These are phyloP conservation scores for Yamadazyma endophytica DNA, from an alignment of 805 yeast species.

Conservation along the genomic window DNA sequence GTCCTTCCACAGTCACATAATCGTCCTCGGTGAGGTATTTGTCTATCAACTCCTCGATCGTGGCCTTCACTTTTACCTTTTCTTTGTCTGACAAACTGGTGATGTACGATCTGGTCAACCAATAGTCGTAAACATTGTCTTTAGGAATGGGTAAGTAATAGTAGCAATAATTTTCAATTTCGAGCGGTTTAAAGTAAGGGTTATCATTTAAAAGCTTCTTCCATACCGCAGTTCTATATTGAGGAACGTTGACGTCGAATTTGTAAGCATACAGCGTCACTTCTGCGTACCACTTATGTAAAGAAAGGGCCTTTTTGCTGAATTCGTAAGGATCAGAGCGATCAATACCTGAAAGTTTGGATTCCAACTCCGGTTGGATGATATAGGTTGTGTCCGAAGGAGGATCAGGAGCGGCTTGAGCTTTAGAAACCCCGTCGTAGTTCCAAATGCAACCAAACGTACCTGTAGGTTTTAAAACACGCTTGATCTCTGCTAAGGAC, in stretches of 20 bases:
- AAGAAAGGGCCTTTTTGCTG: conserved; percentile 1
- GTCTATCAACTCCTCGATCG: conserved; percentile 26
- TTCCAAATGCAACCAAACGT: conserved; percentile 58
- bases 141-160: conserved; percentile 24
- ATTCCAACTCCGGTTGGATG: conserved; percentile 7
- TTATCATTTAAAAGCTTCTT: conserved; percentile 29
- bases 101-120: conserved; percentile 55
- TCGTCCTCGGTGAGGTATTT: conserved; percentile 13
- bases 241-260: conserved; percentile 48
- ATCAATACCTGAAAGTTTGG: conserved; percentile 17
- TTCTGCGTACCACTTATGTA: conserved; percentile 26
- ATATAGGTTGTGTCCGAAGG: conserved; percentile 3
- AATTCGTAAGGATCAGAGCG: conserved; percentile 1
- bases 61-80: conserved; percentile 23
- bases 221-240: conserved; percentile 51
- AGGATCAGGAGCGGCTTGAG: conserved; percentile 7
- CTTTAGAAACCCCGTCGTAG: conserved; percentile 32
- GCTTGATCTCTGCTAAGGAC: conserved; percentile 44
- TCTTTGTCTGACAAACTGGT: conserved; percentile 40
- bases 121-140: conserved; percentile 42
- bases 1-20: conserved; percentile 10
- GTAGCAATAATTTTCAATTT: conserved; percentile 27
- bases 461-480: conserved; percentile 49
- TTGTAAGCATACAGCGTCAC: conserved; percentile 30
- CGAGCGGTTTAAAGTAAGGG: conserved; percentile 28